Conservation (phyloP, 177 flowering plant genomes). For the Vitis hybrid region DNA sequence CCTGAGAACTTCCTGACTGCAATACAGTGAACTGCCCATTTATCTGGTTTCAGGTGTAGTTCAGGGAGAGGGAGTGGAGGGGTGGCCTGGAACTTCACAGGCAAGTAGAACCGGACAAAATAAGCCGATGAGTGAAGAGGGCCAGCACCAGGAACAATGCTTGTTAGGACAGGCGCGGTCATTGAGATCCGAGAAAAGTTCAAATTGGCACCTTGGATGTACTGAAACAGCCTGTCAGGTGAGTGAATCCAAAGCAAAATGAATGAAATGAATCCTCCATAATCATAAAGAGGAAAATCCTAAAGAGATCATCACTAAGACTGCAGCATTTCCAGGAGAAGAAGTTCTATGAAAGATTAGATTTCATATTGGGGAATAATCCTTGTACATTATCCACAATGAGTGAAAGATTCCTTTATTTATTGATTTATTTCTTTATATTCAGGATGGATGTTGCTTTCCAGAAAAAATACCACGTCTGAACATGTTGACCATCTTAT, state of each 20-base stretch:
- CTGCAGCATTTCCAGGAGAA: no score
- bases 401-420: no score
- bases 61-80: slow-evolving; percentile 81
- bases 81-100: slow-evolving; percentile 55
- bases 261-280: not conserved
- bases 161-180: slow-evolving; percentile 71
- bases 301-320: no score
- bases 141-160: slow-evolving; percentile 73
- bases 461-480: no score
- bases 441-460: no score
- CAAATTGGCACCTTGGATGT: slow-evolving; percentile 77
- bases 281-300: not conserved
- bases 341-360: no score
- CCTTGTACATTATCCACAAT: no score
- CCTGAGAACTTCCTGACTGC: slow-evolving; percentile 84
- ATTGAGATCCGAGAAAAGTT: slow-evolving; percentile 62
- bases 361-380: no score
- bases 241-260: not conserved
- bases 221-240: slow-evolving; percentile 71
- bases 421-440: no score
- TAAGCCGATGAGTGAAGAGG: slow-evolving; percentile 77
- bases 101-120: slow-evolving; percentile 58
- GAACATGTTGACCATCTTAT: no score
- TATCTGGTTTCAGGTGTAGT: slow-evolving; percentile 46
- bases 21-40: slow-evolving; percentile 52